phyloP scores from a whole-genome alignment of 352 stramenopile species.

The Nothophytophthora sp. region DNA sequence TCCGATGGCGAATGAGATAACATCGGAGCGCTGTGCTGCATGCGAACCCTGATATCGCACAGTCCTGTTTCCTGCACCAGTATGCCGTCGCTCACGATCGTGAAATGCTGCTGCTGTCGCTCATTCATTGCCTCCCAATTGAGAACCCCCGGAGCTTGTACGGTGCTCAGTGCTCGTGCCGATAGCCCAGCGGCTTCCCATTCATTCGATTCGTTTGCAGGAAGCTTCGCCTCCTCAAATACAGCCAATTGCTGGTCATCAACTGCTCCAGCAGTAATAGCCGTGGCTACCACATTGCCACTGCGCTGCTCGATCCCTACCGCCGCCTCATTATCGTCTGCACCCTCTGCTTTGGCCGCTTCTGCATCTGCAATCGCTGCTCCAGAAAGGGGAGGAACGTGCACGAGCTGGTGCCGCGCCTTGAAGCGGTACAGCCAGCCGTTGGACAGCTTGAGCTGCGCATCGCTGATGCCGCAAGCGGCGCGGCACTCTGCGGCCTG shows the following conservation, averaged over 20 bases:
- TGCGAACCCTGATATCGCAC: slow-evolving; percentile 34
- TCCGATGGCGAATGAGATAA: background rate
- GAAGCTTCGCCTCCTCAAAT: too few species aligned
- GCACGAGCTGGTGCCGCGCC: slow-evolving; percentile 25
- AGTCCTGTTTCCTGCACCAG: slow-evolving; percentile 15
- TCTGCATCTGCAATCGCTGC: too few species aligned
- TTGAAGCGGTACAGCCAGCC: slow-evolving; percentile 55
- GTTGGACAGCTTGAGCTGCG: slow-evolving; percentile 47
- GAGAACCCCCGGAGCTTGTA: slow-evolving; percentile 27
- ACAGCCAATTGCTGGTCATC: too few species aligned
- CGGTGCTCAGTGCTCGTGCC: slow-evolving; percentile 20
- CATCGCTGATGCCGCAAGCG: slow-evolving; percentile 28
- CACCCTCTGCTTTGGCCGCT: too few species aligned
- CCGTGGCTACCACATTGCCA: too few species aligned
- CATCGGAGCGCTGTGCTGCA: slow-evolving; percentile 16
- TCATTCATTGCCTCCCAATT: slow-evolving; percentile 37
- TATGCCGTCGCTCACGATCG: slow-evolving; percentile 33
- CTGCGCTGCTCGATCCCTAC: too few species aligned
- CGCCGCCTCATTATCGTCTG: too few species aligned
- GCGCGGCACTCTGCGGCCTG: slow-evolving; percentile 31
- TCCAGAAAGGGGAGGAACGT: background rate
- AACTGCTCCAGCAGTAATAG: too few species aligned
- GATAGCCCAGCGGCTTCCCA: slow-evolving; percentile 3
- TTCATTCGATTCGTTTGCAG: too few species aligned
- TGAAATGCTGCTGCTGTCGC: slow-evolving; percentile 15